Conservation (phyloP, 345 rosid species). For the Citrus mangshanensis region DNA sequence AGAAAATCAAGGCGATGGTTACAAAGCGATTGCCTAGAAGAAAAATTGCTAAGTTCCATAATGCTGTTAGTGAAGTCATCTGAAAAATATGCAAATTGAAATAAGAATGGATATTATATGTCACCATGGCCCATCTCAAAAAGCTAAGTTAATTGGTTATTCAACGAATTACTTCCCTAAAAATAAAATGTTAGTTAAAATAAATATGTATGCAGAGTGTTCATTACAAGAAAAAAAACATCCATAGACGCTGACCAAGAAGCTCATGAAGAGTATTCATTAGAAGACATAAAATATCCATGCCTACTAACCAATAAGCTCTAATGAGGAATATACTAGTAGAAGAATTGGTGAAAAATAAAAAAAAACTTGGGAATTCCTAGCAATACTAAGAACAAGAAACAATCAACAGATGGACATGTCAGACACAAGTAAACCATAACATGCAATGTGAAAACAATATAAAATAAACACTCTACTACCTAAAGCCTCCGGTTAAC, state of each 20-base stretch:
- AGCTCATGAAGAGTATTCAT: neutral
- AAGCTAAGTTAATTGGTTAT: neutral
- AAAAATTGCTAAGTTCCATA: conserved; percentile 32
- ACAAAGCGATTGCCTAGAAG: conserved; percentile 36
- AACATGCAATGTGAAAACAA: neutral
- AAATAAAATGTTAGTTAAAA: neutral
- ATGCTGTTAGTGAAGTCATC: conserved; percentile 7
- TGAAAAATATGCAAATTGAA: neutral
- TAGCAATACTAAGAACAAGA: neutral
- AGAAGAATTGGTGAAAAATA: neutral
- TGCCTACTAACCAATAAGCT: neutral
- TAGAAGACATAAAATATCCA: neutral
- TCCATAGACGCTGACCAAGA: neutral
- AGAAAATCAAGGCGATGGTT: conserved; percentile 29
- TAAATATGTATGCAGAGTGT: neutral
- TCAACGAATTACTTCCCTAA: neutral
- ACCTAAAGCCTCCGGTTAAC: neutral
- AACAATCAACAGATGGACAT: neutral
- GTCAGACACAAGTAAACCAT: neutral
- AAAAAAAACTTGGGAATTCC: neutral
- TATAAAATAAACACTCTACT: neutral
- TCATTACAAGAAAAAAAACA: neutral
- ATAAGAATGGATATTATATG: neutral
- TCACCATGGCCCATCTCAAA: neutral
- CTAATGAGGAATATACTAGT: neutral